Evolutionary conservation across 2,329 filamentous ascomycete genomes (phyloP).

Genomic region (Stemphylium lycopersici): DNA sequence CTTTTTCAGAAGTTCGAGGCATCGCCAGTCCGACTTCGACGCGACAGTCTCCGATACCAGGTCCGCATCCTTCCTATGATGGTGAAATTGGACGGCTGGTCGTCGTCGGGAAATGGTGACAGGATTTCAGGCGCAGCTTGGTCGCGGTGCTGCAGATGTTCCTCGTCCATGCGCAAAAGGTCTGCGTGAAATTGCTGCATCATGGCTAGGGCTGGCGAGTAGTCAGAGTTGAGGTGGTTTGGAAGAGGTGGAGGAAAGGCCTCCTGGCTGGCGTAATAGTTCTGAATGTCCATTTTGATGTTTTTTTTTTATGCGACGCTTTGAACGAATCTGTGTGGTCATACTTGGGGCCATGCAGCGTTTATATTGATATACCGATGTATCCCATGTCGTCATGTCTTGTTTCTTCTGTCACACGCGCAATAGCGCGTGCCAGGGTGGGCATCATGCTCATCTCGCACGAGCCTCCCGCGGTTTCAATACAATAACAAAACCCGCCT

Average conservation of each 20-base stretch:
- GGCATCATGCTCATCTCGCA: conserved; percentile 5
- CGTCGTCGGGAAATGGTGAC: conserved; percentile 7
- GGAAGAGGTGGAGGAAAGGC: conserved; percentile 10
- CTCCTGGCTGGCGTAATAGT: conserved; percentile 4
- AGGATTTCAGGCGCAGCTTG: background rate
- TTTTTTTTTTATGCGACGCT: background rate
- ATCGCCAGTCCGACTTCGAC: conserved; percentile 5
- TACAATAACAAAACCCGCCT: conserved; percentile 1
- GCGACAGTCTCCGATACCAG: conserved; percentile 10
- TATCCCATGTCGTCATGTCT: conserved; percentile 7
- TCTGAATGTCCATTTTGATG: conserved; percentile 2
- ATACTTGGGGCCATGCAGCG: background rate
- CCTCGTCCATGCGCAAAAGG: conserved; percentile 13
- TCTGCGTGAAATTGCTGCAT: conserved; percentile 13
- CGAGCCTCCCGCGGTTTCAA: conserved; percentile 15
- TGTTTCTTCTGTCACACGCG: conserved; percentile 9
- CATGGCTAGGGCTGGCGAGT: conserved; percentile 9
- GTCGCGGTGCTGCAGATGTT: conserved; percentile 9
- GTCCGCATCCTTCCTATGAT: conserved; percentile 5
- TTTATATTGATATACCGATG: conserved; percentile 6
- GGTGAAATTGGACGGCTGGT: background rate
- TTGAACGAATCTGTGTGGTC: background rate
- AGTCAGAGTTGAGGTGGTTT: conserved; percentile 6
- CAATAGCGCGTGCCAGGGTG: conserved; percentile 8
- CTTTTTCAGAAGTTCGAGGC: conserved; percentile 7